A percentile compares a stretch with the other conserved stretches of the same genome.
phyloP scores from a whole-genome alignment of 2,329 filamentous ascomycete species.

The Phaeophleospora eucalypticola region DNA sequence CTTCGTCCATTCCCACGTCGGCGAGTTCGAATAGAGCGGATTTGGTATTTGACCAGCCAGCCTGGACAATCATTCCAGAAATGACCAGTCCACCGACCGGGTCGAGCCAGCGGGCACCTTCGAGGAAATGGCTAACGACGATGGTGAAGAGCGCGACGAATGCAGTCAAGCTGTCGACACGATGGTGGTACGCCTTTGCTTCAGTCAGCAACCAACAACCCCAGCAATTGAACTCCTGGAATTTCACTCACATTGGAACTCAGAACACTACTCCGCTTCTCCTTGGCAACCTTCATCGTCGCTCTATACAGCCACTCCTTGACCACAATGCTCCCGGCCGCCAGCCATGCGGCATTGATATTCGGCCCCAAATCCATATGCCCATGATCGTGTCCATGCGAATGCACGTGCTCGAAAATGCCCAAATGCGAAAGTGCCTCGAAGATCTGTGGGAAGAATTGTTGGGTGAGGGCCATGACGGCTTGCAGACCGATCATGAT shows the following conservation, averaged over 20 bases:
- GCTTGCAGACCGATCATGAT: slow-evolving; percentile 78
- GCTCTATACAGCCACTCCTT: slow-evolving; percentile 98
- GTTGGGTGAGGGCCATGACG: slow-evolving; percentile 54
- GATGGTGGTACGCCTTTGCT: slow-evolving; percentile 70
- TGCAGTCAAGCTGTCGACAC: slow-evolving; percentile 90
- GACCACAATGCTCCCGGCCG: slow-evolving; percentile 79
- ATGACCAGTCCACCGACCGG: slow-evolving; percentile 90
- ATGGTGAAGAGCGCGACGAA: slow-evolving; percentile 89
- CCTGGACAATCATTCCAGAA: slow-evolving; percentile 86
- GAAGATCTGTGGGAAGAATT: slow-evolving; percentile 46
- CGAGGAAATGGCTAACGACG: slow-evolving; percentile 79
- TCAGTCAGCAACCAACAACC: background rate
- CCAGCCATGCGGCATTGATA: slow-evolving; percentile 92
- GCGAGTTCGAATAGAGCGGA: slow-evolving; percentile 80
- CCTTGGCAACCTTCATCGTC: slow-evolving; percentile 93
- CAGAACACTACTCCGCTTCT: slow-evolving; percentile 91
- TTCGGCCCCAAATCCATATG: slow-evolving; percentile 57
- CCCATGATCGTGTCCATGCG: slow-evolving; percentile 62
- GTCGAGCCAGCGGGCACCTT: slow-evolving; percentile 86
- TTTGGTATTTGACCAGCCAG: slow-evolving; percentile 80
- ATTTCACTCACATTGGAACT: slow-evolving; percentile 67
- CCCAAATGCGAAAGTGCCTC: slow-evolving; percentile 41
- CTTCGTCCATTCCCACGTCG: slow-evolving; percentile 83
- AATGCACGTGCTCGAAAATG: slow-evolving; percentile 49
- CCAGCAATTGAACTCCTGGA: background rate